Percentiles rank a stretch among this genome's conserved stretches.
Evolutionary conservation across 495 filamentous ascomycete genomes (phyloP).

Genomic region (Friedmanniomyces simplex): DNA sequence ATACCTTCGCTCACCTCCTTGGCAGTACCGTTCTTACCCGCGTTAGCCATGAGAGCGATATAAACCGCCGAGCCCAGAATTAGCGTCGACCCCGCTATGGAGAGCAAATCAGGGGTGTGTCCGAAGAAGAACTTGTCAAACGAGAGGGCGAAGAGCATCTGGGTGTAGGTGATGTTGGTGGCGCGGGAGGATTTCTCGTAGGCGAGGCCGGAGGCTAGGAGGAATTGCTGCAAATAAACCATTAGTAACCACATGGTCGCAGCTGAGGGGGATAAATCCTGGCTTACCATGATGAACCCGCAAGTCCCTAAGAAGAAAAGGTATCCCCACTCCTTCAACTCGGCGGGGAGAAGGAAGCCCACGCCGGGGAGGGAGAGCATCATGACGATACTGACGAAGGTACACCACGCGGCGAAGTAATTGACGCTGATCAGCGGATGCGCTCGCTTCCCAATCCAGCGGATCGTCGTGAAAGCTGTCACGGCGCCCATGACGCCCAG

Average conservation of each 20-base stretch:
- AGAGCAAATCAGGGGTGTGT: slow-evolving; percentile 52
- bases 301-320: slow-evolving; percentile 59
- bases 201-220: slow-evolving; percentile 71
- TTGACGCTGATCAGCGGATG: slow-evolving; percentile 80
- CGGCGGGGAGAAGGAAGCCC: slow-evolving; percentile 51
- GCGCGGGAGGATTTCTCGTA: slow-evolving; percentile 53
- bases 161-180: slow-evolving; percentile 82
- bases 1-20: slow-evolving; percentile 11
- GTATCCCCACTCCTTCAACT: slow-evolving; percentile 56
- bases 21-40: slow-evolving; percentile 8
- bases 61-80: slow-evolving; percentile 76
- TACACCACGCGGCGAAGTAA: slow-evolving; percentile 68
- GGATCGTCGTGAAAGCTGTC: slow-evolving; percentile 67
- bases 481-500: slow-evolving; percentile 73
- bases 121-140: slow-evolving; percentile 76
- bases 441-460: slow-evolving; percentile 73
- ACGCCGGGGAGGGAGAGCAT: slow-evolving; percentile 46
- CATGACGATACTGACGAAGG: slow-evolving; percentile 51
- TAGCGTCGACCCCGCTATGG: slow-evolving; percentile 61
- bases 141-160: slow-evolving; percentile 82
- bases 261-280: not conserved
- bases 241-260: not conserved
- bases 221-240: slow-evolving; percentile 47
- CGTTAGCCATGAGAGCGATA: slow-evolving; percentile 49
- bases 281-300: slow-evolving; percentile 60